Evolutionary conservation across 495 filamentous ascomycete species (phyloP), one percentile per base, ranked within the genome.

Genomic region (Daldinia childiae): DNA sequence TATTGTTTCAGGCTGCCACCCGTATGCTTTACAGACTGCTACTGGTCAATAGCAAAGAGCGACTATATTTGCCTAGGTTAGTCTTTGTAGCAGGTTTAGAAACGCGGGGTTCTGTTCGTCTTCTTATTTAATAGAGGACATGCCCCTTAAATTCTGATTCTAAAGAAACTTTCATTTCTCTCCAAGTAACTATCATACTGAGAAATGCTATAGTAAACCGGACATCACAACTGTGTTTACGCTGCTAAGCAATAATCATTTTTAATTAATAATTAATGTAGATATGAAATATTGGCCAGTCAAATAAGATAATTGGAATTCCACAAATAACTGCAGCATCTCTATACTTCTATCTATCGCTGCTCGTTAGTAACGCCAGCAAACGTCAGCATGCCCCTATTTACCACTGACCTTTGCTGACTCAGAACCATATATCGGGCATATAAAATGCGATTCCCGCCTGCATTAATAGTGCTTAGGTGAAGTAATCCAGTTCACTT

Each of bases 341-440:
- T 12, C 3, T 48, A 48, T 24, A 12, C 19, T 48, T 48, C 19
- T 21, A 12, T 8, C 34, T 36, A 36, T 24, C 3, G 19, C 17
- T 24, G 19, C 41, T 48, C 19, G 17, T 48, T 21, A 48, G 9
- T 17, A 48, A 24, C 43, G 19, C 43, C 19, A 48, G 62, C 57
- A 60, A 64, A 61, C n/a, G 61, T 68, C 24, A 72, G 61, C 57
- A 59, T 29, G 34, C 14, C 7, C 36, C 17, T 50, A 45, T 32
- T 50, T 57, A 38, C 41, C 27, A 26, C 65, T 39, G 36, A 34
- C 24, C 48, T n/a, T 4, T 6, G 30, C 59, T 68, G 64, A 72
- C 36, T 72, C 61, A 64, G 55, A 73, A 62, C 57, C 48, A 38
- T 58, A 68, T 54, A 19, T 66, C 65, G 61, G 62, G 26, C 57